Evolutionary conservation across 164 flowering plant genomes (phyloP), one percentile per base, ranked within the genome.

Genomic region (Umbellularia californica): DNA sequence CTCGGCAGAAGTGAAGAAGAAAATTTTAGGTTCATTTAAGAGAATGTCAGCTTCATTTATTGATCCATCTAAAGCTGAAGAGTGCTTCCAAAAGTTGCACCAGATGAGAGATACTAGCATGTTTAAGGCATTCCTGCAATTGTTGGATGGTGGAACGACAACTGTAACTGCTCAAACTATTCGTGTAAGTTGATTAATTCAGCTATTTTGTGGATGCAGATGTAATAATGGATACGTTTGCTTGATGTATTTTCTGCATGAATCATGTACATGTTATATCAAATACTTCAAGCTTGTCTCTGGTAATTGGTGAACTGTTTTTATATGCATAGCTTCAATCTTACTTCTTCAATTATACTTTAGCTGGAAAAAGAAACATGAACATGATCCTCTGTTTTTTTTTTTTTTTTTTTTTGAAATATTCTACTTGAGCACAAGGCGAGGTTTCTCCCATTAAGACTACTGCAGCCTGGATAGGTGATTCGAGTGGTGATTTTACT

Each of bases 51-150:
- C 86, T 75, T 87, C 76, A 77, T 93, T 93, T 80, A 83, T 83
- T 51, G 96, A 89, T 85, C 84, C 93, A 73, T 75, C 77, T 17
- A 88, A 84, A 82, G 94, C 94, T 33, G 92, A 89, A 79, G 97
- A 88, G 76, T 86, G 83, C 81, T 88, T 95, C 77, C 76, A 82
- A 79, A 90, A 85, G 58, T 76, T 95, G 82, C 85, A 87, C 71
- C 79, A 82, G 78, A 79, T 86, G 81, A 91, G 88, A 75, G 97
- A 92, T 74, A 83, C 81, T 70, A 76, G 72, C 74, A 81, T 89
- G 69, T 87, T 92, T 77, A 80, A 80, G 72, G 71, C 77, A 52
- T 77, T 95, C 79, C 70, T 55, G 22, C 77, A 72, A 60, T 55
- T 93, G 67, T 69, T 95, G 77, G 85, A 85, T 69, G 88, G 81